A percentile compares a stretch with the other conserved stretches of the same genome.
phyloP scores from a whole-genome alignment of 1,284 basidiomycete species.

The Ustilago bromivora region DNA sequence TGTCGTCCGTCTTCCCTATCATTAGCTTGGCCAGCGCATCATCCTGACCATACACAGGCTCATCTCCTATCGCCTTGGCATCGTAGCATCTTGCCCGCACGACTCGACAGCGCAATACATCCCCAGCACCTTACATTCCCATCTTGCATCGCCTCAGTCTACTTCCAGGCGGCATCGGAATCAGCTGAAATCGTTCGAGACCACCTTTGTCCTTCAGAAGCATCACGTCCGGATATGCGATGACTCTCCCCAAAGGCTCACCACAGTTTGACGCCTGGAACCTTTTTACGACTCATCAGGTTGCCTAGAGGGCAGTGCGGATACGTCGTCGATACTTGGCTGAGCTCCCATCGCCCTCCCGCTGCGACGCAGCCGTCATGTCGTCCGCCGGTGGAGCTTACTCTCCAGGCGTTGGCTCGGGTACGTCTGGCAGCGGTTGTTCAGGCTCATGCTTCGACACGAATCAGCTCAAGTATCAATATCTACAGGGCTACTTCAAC shows the following conservation, averaged over 20 bases:
- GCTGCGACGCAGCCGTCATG: conserved; percentile 19
- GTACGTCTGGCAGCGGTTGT: conserved; percentile 27
- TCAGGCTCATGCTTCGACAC: conserved; percentile 54
- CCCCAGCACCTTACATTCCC: not conserved
- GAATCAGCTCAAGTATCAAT: conserved; percentile 55
- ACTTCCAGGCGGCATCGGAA: too few species aligned
- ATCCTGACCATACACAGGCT: not conserved
- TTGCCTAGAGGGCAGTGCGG: not conserved
- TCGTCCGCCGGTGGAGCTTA: conserved; percentile 28
- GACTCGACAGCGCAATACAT: not conserved
- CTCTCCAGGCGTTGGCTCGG: conserved; percentile 36
- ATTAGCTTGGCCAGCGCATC: not conserved
- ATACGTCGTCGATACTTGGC: not conserved
- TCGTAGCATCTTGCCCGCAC: too few species aligned
- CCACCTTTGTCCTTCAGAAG: not conserved
- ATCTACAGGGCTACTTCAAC: conserved; percentile 65
- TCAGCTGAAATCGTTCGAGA: not conserved
- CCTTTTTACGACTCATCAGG: not conserved
- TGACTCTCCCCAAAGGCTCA: not conserved
- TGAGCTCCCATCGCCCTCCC: not conserved
- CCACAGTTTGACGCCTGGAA: not conserved
- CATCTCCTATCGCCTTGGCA: not conserved
- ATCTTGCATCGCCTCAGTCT: not conserved
- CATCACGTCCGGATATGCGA: not conserved
- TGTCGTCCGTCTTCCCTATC: not conserved